phyloP scores from a whole-genome alignment of 208 protist species.

The Trichomonas gallinae region DNA sequence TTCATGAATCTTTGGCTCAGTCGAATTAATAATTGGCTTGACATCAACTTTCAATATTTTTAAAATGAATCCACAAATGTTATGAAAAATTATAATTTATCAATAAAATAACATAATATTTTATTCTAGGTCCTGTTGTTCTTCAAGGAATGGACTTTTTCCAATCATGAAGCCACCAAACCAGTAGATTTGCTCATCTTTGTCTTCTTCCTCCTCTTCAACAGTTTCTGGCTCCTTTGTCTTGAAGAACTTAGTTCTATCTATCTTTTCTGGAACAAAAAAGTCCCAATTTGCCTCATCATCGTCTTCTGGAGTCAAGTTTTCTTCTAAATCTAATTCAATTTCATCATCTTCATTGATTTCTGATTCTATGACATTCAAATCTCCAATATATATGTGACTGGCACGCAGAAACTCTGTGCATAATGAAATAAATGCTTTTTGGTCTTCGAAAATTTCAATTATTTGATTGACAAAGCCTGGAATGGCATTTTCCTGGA shows the following conservation, averaged over 20 bases:
- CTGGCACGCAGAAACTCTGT: background rate
- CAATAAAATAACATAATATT: too few relatives aligned
- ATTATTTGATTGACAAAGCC: background rate
- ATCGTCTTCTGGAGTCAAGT: background rate
- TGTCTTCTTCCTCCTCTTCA: background rate
- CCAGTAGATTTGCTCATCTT: background rate
- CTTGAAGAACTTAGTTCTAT: background rate
- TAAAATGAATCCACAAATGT: too few relatives aligned
- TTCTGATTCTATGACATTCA: too few relatives aligned
- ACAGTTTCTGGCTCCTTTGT: background rate
- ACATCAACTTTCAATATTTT: too few relatives aligned
- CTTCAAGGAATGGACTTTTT: background rate
- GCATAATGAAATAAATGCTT: background rate
- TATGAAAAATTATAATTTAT: too few relatives aligned
- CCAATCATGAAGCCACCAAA: background rate
- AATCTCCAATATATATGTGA: background rate
- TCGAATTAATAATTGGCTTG: too few relatives aligned
- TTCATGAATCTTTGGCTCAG: too few relatives aligned
- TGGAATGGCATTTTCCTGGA: background rate
- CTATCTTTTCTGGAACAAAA: background rate
- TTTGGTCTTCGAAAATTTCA: background rate
- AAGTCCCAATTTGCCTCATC: background rate
- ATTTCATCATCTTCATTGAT: background rate
- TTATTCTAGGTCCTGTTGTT: background rate
- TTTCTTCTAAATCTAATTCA: background rate